phyloP scores from a whole-genome alignment of 192 early-diverging fungal species.

The Entomortierella lignicola region DNA sequence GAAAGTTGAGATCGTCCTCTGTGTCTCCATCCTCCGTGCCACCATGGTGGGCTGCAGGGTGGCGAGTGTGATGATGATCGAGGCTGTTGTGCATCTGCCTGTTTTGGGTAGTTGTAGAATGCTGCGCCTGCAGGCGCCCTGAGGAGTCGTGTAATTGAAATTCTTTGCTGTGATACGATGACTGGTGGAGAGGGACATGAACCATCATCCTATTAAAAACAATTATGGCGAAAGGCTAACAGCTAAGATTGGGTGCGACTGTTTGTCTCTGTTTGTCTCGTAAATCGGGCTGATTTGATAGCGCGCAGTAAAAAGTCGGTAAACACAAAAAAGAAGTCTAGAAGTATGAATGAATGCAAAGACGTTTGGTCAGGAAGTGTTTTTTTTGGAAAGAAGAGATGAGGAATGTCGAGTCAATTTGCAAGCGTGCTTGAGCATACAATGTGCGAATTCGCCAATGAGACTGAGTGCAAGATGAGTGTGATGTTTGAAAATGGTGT shows the following conservation, averaged over 20 bases:
- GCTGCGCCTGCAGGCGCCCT: background rate
- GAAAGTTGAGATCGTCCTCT: constrained; percentile 43
- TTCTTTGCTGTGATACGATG: constrained; percentile 1
- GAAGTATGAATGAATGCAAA: no score
- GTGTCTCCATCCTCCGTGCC: constrained; percentile 4
- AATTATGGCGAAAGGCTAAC: background rate
- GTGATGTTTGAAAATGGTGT: no score
- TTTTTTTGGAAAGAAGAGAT: no score
- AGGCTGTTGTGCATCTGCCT: background rate
- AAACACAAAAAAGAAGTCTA: no score
- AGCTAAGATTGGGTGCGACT: background rate
- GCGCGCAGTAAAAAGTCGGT: no score
- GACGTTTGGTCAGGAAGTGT: no score
- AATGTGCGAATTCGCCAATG: no score
- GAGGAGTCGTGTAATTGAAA: constrained; percentile 1
- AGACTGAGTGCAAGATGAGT: no score
- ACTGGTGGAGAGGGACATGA: background rate
- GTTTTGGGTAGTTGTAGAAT: background rate
- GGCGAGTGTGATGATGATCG: background rate
- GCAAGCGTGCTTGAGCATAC: no score
- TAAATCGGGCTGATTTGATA: no score
- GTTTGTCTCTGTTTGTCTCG: no score
- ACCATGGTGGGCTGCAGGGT: background rate
- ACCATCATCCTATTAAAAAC: constrained; percentile 10
- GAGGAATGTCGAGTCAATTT: no score